A percentile compares a stretch with the other conserved stretches of the same genome.
phyloP scores from a whole-genome alignment of 768 basidiomycete genomes.

The Leccinum variicolor region DNA sequence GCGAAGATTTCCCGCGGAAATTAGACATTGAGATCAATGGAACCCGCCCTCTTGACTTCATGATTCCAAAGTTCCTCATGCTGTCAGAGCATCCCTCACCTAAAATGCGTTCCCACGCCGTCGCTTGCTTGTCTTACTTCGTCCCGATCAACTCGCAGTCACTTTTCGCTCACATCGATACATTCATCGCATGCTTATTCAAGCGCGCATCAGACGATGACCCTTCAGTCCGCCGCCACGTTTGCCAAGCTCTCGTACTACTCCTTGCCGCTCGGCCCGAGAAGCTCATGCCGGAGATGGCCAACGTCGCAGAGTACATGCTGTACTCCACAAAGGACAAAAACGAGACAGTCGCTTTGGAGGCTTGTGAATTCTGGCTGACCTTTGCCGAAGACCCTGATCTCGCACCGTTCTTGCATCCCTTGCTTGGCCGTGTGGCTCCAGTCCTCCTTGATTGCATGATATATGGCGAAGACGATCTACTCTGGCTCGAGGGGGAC shows the following conservation, averaged over 20 bases:
- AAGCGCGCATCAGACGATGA: constrained; percentile 93
- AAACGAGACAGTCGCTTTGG: constrained; percentile 93
- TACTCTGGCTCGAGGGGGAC: constrained; percentile 92
- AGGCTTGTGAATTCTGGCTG: constrained; percentile 99
- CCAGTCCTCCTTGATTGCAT: constrained; percentile 96
- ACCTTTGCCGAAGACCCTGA: constrained; percentile 97
- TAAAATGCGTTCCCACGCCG: constrained; percentile 91
- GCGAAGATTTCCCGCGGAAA: constrained; percentile 95
- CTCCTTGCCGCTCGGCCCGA: constrained; percentile 92
- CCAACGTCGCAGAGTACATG: constrained; percentile 97
- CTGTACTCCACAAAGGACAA: constrained; percentile 97
- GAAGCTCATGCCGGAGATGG: constrained; percentile 95
- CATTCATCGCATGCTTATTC: constrained; percentile 91
- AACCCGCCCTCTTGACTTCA: constrained; percentile 89
- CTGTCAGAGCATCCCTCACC: constrained; percentile 81
- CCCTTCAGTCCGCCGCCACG: constrained; percentile 89
- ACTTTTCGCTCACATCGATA: constrained; percentile 87
- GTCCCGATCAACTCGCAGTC: constrained; percentile 84
- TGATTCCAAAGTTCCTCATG: constrained; percentile 93
- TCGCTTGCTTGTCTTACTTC: constrained; percentile 94
- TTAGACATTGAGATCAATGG: constrained; percentile 93
- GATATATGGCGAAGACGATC: constrained; percentile 94
- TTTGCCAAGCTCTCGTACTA: constrained; percentile 92
- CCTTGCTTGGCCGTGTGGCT: constrained; percentile 86
- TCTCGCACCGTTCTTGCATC: constrained; percentile 77